phyloP scores from a whole-genome alignment of 2,329 filamentous ascomycete genomes.

The Diaporthe capsici region DNA sequence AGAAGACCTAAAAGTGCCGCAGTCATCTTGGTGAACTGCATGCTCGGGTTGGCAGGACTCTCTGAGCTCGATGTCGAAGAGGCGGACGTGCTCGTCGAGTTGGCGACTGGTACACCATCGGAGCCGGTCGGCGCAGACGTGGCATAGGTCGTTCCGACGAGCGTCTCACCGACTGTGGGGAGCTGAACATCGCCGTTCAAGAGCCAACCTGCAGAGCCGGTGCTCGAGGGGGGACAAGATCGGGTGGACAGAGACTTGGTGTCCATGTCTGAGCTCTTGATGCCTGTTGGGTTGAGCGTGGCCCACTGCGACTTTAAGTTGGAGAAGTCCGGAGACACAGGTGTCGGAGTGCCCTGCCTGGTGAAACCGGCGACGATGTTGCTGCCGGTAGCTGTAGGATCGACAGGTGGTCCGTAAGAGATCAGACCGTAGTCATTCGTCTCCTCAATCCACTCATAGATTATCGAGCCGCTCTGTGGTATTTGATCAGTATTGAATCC shows the following conservation, averaged over 20 bases:
- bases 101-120: neutral
- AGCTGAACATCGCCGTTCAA: conserved; percentile 78
- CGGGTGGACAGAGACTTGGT: conserved; percentile 73
- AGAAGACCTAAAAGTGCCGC: conserved; percentile 65
- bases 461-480: conserved; percentile 75
- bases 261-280: conserved; percentile 74
- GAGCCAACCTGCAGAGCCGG: conserved; percentile 73
- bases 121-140: conserved; percentile 41
- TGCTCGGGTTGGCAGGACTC: conserved; percentile 60
- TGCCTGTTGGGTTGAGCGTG: conserved; percentile 77
- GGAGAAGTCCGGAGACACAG: conserved; percentile 81
- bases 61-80: conserved; percentile 50
- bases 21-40: conserved; percentile 64
- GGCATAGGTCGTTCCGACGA: conserved; percentile 48
- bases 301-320: conserved; percentile 86
- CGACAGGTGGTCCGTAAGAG: conserved; percentile 76
- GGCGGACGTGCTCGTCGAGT: conserved; percentile 48
- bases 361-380: conserved; percentile 75
- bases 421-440: conserved; percentile 86
- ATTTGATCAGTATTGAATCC: neutral
- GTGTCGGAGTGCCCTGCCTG: conserved; percentile 80
- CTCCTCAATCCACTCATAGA: conserved; percentile 94
- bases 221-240: conserved; percentile 78
- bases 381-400: conserved; percentile 66
- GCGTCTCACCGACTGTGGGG: conserved; percentile 75